Conservation (phyloP, 768 basidiomycete genomes). For the Boletus rufocinnamomeus region DNA sequence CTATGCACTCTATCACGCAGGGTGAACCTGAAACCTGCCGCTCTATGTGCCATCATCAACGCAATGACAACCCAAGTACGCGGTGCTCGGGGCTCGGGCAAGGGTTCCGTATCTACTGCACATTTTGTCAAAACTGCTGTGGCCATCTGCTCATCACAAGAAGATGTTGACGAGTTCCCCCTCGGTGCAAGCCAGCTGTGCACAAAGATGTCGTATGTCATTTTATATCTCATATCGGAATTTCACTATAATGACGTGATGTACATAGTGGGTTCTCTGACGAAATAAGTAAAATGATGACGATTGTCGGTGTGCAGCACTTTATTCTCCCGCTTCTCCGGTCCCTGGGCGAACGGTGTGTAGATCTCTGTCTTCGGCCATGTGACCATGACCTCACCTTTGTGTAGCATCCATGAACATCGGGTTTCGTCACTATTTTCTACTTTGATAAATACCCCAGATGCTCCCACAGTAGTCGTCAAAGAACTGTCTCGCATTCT, state of each 20-base stretch:
- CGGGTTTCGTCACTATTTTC: slow-evolving; percentile 32
- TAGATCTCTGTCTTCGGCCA: slow-evolving; percentile 13
- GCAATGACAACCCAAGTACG: slow-evolving; percentile 54
- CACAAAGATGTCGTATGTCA: slow-evolving; percentile 51
- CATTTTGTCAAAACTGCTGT: slow-evolving; percentile 69
- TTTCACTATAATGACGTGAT: background rate
- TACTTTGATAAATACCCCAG: slow-evolving; percentile 31
- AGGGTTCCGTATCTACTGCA: slow-evolving; percentile 44
- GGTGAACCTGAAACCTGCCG: slow-evolving; percentile 56
- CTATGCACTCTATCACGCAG: slow-evolving; percentile 70
- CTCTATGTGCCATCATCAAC: slow-evolving; percentile 58
- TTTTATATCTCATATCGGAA: background rate
- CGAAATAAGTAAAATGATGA: slow-evolving; percentile 45
- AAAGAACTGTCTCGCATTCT: slow-evolving; percentile 27
- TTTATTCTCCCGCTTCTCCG: slow-evolving; percentile 56
- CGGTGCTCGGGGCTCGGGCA: slow-evolving; percentile 20
- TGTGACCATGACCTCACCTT: slow-evolving; percentile 1
- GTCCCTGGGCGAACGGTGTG: slow-evolving; percentile 43
- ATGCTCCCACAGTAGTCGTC: slow-evolving; percentile 24
- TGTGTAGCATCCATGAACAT: slow-evolving; percentile 35
- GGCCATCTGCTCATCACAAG: slow-evolving; percentile 65
- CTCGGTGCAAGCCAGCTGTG: slow-evolving; percentile 42
- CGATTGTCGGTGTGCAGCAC: slow-evolving; percentile 56
- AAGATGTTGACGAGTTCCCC: slow-evolving; percentile 50
- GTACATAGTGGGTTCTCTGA: slow-evolving; percentile 46